Base-by-base conservation (phyloP, 257 asterid species). In the Fraxinus cuspidata region DNA sequence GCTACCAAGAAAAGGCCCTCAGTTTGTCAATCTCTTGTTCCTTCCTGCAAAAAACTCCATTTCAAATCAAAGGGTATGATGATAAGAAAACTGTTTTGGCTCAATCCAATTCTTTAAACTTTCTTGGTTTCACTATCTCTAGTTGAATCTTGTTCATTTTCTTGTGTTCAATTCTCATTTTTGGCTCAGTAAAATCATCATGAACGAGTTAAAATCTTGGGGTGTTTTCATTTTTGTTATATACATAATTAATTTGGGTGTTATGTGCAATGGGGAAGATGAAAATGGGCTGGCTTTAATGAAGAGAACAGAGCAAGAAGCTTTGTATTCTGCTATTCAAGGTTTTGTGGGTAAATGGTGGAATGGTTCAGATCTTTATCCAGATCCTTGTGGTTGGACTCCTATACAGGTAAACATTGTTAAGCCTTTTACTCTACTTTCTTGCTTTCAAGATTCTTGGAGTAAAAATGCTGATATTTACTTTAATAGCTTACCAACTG, bases 321-420 rank as follows among this genome's bases (percentile, higher is more conserved):
- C 98, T 72, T 60, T 96, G 88, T 96, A 87, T 77, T 88, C 91
- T 68, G 83, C 97, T 23, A 90, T 96, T 87, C 99, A 96, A 80
- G 94, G 91, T 12, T 93, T 96, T 88, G 98, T 90, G 15, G 97
- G 99, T 9, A 86, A 85, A 75, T 89, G 97, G 97, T 96, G 99
- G 99, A 96, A 96, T 82, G 99, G 99, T 16, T 96, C 98, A 51
- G 98, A 96, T 89, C 98, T 96, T 72, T 96, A 89, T 87, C 98
- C 99, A 38, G 99, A 96, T 87, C 99, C 99, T 29, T 96, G 99
- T 85, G 99, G 99, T 44, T 96, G 99, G 98, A 96, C 98, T 53
- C 98, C 99, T 3, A 92, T 96, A 15, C 98, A 89, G 97, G 99
- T 90, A 31, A n/a, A 35, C 32, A 15, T 70, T 74, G 34, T 71